A percentile compares a stretch with the other conserved stretches of the same genome.
These are phyloP conservation scores for Gloeophyllum trabeum DNA, from an alignment of 768 basidiomycete species.

Conservation along the genomic window DNA sequence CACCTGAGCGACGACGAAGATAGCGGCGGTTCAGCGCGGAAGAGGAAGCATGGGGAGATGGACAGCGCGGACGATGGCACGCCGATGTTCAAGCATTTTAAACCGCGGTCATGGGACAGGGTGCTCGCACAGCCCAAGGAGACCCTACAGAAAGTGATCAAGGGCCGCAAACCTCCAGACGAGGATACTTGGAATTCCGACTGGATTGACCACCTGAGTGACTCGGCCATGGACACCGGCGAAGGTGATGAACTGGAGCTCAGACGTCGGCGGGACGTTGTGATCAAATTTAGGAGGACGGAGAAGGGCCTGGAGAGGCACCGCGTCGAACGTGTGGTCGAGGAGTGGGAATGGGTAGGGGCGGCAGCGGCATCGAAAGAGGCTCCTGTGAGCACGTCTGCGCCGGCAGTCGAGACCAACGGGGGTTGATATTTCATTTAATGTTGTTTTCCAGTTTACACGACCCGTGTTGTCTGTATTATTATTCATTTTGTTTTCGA, in stretches of 20 bases:
- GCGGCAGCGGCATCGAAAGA: neutral
- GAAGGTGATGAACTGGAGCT: slow-evolving; percentile 29
- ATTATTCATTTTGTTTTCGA: too few species aligned
- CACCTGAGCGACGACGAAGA: slow-evolving; percentile 60
- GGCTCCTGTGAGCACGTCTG: too few species aligned
- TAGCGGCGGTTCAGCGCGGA: slow-evolving; percentile 18
- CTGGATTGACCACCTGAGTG: slow-evolving; percentile 25
- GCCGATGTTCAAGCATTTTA: slow-evolving; percentile 51
- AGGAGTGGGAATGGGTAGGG: slow-evolving; percentile 51
- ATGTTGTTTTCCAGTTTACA: too few species aligned
- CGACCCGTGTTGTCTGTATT: too few species aligned
- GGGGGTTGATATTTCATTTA: too few species aligned
- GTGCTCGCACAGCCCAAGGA: slow-evolving; percentile 31
- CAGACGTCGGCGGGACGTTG: slow-evolving; percentile 32
- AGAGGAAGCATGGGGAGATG: slow-evolving; percentile 31
- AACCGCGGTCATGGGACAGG: slow-evolving; percentile 55
- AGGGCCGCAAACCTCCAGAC: slow-evolving; percentile 24
- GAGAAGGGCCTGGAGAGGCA: slow-evolving; percentile 55
- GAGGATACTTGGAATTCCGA: slow-evolving; percentile 29
- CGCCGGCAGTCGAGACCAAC: neutral
- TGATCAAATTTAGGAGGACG: slow-evolving; percentile 48
- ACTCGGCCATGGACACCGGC: slow-evolving; percentile 10
- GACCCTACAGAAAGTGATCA: slow-evolving; percentile 25
- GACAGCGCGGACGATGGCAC: slow-evolving; percentile 16
- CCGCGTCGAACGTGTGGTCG: slow-evolving; percentile 53